Evolutionary conservation across 2,329 filamentous ascomycete genomes (phyloP).

Genomic region (Ploettnerulaceae sp.): DNA sequence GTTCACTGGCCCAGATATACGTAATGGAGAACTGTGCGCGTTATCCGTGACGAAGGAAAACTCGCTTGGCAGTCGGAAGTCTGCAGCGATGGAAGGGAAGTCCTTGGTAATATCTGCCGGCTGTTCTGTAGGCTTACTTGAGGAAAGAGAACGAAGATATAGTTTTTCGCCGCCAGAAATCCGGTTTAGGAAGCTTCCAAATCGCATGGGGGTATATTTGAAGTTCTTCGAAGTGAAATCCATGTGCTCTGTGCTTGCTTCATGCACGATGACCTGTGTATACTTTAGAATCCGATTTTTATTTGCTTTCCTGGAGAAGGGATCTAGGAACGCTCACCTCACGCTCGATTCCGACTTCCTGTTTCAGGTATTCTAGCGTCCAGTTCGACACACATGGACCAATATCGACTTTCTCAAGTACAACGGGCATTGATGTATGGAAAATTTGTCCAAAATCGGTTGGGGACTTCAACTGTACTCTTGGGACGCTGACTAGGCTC

Average conservation of each 20-base stretch:
- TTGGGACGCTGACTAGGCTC: conserved; percentile 41
- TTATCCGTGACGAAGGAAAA: conserved; percentile 56
- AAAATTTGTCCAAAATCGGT: conserved; percentile 59
- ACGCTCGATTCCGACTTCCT: conserved; percentile 55
- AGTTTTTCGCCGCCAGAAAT: conserved; percentile 55
- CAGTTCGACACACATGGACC: conserved; percentile 64
- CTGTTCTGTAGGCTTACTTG: conserved; percentile 59
- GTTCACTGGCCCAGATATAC: conserved; percentile 73
- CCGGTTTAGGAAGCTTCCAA: conserved; percentile 61
- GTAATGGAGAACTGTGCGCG: conserved; percentile 71
- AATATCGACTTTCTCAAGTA: conserved; percentile 62
- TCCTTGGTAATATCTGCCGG: conserved; percentile 68
- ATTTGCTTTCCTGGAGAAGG: too few species aligned
- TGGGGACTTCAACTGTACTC: conserved; percentile 46
- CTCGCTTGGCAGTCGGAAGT: conserved; percentile 64
- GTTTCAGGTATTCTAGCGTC: conserved; percentile 63
- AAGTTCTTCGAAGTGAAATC: conserved; percentile 84
- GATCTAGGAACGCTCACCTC: conserved; percentile 43
- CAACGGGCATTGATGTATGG: conserved; percentile 51
- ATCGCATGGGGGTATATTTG: conserved; percentile 62
- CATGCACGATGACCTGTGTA: conserved; percentile 66
- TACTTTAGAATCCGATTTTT: conserved; percentile 10
- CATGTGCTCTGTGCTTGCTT: conserved; percentile 61
- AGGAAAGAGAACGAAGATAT: conserved; percentile 76
- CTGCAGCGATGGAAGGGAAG: conserved; percentile 62